These are phyloP conservation scores for Protomyces pachydermus DNA, from an alignment of 1,139 yeast genomes.

Conservation along the genomic window DNA sequence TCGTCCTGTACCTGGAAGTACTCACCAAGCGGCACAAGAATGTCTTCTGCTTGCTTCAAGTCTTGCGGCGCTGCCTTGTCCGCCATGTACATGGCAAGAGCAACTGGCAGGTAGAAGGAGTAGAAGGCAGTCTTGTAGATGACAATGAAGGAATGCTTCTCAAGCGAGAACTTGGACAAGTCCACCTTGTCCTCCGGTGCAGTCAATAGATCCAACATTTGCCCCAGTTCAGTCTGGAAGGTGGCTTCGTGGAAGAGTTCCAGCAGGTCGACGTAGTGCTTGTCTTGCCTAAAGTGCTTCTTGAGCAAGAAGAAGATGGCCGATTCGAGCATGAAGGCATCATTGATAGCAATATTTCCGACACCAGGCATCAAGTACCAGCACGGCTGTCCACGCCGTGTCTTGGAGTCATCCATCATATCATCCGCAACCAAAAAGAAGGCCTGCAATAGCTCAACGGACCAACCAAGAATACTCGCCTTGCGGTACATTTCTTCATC, in stretches of 20 bases:
- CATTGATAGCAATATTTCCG: slow-evolving; percentile 82
- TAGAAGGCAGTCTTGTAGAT: slow-evolving; percentile 96
- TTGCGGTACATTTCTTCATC: slow-evolving; percentile 66
- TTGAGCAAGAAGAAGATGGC: slow-evolving; percentile 85
- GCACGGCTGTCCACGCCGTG: slow-evolving; percentile 98
- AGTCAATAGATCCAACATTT: slow-evolving; percentile 86
- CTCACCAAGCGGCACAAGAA: slow-evolving; percentile 92
- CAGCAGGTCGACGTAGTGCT: slow-evolving; percentile 80
- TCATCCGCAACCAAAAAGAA: slow-evolving; percentile 97
- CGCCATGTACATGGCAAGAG: slow-evolving; percentile 89
- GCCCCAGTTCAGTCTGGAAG: slow-evolving; percentile 97
- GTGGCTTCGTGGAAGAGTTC: slow-evolving; percentile 75
- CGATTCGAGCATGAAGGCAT: slow-evolving; percentile 93
- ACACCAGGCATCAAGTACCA: slow-evolving; percentile 60
- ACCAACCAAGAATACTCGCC: slow-evolving; percentile 92
- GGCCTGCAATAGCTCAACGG: slow-evolving; percentile 90
- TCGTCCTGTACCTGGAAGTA: slow-evolving; percentile 99
- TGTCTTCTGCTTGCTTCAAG: slow-evolving; percentile 79
- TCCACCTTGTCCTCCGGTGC: slow-evolving; percentile 96
- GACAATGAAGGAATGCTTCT: slow-evolving; percentile 90
- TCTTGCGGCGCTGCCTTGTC: slow-evolving; percentile 68
- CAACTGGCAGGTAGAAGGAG: slow-evolving; percentile 95
- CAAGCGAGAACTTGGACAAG: slow-evolving; percentile 75
- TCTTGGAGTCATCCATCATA: slow-evolving; percentile 95
- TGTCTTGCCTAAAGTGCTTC: slow-evolving; percentile 75